These are phyloP conservation scores for Aspergillus texensis DNA, from an alignment of 2,329 filamentous ascomycete species.

Conservation along the genomic window DNA sequence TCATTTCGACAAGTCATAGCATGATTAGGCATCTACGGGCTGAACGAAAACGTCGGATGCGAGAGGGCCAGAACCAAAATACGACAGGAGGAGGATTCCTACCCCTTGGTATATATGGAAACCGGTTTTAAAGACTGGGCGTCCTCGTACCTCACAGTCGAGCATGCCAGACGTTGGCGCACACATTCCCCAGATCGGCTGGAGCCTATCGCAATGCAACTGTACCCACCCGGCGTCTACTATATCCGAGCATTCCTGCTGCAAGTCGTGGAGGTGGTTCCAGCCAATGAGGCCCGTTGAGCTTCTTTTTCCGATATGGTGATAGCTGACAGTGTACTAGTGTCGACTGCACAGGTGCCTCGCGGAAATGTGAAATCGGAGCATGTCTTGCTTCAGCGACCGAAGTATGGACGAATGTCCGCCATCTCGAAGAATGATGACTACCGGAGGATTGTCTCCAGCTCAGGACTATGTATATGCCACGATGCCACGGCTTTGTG, in stretches of 20 bases:
- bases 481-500: not conserved
- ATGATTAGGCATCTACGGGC: not conserved
- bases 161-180: not conserved
- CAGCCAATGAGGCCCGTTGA: not conserved
- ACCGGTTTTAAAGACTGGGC: not conserved
- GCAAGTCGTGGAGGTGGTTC: not conserved
- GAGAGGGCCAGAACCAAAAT: not conserved
- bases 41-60: not conserved
- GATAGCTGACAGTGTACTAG: not conserved
- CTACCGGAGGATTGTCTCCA: not conserved
- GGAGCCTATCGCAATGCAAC: not conserved
- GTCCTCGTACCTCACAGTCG: constrained; percentile 1
- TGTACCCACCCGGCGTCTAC: not conserved
- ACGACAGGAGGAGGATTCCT: not conserved
- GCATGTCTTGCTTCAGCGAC: constrained; percentile 1
- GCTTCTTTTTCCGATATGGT: not conserved
- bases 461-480: not conserved
- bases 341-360: not conserved
- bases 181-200: not conserved
- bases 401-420: not conserved
- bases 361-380: not conserved
- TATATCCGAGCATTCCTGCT: not conserved
- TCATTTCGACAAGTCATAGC: no score
- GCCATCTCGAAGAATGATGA: constrained; percentile 1
- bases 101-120: not conserved